Evolutionary conservation across 148 eudicot species (phyloP).

Genomic region (Chenopodium berlandieri): DNA sequence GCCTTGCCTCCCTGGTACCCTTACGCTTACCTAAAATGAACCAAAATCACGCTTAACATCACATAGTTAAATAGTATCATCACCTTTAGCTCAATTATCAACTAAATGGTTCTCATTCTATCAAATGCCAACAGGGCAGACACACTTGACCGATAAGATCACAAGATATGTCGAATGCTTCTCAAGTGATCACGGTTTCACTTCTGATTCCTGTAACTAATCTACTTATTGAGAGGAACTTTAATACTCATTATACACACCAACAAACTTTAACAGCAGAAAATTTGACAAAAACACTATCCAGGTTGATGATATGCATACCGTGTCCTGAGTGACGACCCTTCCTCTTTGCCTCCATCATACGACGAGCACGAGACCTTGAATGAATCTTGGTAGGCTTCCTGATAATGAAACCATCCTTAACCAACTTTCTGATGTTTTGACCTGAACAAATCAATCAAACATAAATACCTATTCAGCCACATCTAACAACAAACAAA

Average conservation of each 20-base stretch:
- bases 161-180: not conserved
- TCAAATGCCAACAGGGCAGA: not conserved
- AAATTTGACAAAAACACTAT: too few relatives aligned
- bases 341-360: constrained; percentile 84
- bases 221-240: not conserved
- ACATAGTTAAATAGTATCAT: not conserved
- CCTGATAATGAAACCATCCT: constrained; percentile 82
- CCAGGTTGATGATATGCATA: not conserved
- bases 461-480: not conserved
- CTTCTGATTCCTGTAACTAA: not conserved
- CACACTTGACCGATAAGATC: too few relatives aligned
- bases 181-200: not conserved
- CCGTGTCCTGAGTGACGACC: constrained; percentile 92
- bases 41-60: not conserved
- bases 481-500: not conserved
- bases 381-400: constrained; percentile 89
- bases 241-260: too few relatives aligned
- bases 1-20: constrained; percentile 92
- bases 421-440: constrained; percentile 77
- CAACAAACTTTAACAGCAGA: too few relatives aligned
- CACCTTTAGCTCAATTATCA: not conserved
- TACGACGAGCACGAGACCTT: constrained; percentile 76
- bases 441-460: constrained; percentile 41
- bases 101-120: not conserved
- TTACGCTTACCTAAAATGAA: constrained; percentile 64